Base-by-base conservation (phyloP, 1,284 basidiomycete genomes). In the Cryptococcus depauperatus region DNA sequence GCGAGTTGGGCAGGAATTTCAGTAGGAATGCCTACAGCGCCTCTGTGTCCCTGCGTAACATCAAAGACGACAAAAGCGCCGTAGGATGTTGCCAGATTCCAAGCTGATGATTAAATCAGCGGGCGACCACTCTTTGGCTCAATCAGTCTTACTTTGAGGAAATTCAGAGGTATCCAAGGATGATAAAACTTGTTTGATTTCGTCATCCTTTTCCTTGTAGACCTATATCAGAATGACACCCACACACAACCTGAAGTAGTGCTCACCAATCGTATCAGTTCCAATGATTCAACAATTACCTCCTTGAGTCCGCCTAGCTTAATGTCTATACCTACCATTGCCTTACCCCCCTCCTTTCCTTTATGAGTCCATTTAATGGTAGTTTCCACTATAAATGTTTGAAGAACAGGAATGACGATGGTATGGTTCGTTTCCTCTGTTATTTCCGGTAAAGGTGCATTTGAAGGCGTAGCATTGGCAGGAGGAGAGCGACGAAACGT, bases 381-480 rank as follows among this genome's bases (percentile, higher is more conserved):
- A 27, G 58, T 51, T 19, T 46, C 40, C 16, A 46, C 30, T 1
- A 39, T 47, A 48, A 66, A 69, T 1, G 66, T 62, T 19, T 45
- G 32, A 13, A 63, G 26, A 22, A 65, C 48, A 9, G 61, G 60
- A 19, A 69, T 48, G 9, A 53, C 54, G 3, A 56, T 41, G 13
- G 57, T 62, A 11, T 48, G 41, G 14, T 46, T 46, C 8, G 51
- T 25, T 41, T 66, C 63, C 32, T 64, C 54, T 16, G 44, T 43
- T 14, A 8, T 11, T 14, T 37, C 35, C n/a, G n/a, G n/a, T 21
- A 11, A 7, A 11, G 35, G 16, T 4, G 14, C 5, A 28, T 6
- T 7, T 16, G 39, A 19, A 16, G 10, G 27, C 13, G 16, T 7
- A 14, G 38, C 26, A 16, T n/a, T 22, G 19, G 39, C 18, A 22